Conservation (phyloP, 2,329 filamentous ascomycete species). For the Aspergillus fructus region DNA sequence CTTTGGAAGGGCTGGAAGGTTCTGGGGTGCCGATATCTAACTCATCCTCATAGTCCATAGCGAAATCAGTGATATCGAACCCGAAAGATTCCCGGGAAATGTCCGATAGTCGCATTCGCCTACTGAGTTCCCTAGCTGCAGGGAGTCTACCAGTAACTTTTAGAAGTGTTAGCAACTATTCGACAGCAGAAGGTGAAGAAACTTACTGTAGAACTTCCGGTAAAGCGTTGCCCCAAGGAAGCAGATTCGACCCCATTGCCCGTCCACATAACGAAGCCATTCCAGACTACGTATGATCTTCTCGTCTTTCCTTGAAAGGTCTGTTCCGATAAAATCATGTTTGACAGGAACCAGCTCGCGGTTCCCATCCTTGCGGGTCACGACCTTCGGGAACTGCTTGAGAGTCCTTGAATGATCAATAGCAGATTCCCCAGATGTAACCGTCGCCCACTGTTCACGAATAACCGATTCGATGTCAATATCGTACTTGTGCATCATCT, state of each 20-base stretch:
- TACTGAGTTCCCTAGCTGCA: constrained; percentile 56
- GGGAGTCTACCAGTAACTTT: constrained; percentile 43
- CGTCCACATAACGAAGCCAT: constrained; percentile 77
- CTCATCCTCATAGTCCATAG: constrained; percentile 22
- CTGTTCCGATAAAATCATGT: constrained; percentile 68
- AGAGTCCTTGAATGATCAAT: constrained; percentile 32
- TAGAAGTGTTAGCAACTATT: constrained; percentile 2
- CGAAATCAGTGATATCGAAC: constrained; percentile 35
- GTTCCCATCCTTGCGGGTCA: constrained; percentile 50
- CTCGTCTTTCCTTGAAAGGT: constrained; percentile 61
- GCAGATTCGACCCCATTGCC: constrained; percentile 71
- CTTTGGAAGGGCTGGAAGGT: constrained; percentile 34
- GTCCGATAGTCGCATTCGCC: constrained; percentile 51
- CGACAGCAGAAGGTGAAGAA: constrained; percentile 14
- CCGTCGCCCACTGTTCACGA: constrained; percentile 61
- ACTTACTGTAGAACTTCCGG: constrained; percentile 79
- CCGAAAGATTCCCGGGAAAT: constrained; percentile 43
- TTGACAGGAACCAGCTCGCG: constrained; percentile 64
- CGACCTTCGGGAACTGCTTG: constrained; percentile 42
- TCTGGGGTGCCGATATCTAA: constrained; percentile 24
- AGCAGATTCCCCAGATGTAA: constrained; percentile 34
- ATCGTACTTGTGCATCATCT: constrained; percentile 70
- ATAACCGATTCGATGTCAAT: constrained; percentile 74
- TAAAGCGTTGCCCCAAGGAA: constrained; percentile 70
- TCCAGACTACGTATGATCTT: constrained; percentile 77